These are phyloP conservation scores for Ustilago loliicola DNA, from an alignment of 1,284 basidiomycete genomes.

Conservation along the genomic window DNA sequence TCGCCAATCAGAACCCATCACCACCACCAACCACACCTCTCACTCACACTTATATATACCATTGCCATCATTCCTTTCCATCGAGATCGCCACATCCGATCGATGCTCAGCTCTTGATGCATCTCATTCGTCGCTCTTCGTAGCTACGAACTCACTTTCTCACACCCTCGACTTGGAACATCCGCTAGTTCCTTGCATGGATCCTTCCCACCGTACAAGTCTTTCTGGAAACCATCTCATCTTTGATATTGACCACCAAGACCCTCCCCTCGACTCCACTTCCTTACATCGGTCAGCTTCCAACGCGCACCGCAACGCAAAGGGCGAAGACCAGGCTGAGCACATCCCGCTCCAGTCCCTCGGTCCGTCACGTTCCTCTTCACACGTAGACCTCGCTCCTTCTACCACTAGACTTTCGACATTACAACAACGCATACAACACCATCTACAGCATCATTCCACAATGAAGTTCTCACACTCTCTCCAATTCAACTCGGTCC, in stretches of 20 bases:
- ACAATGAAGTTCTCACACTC: conserved; percentile 74
- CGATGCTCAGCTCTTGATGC: conserved; percentile 10
- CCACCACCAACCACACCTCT: background rate
- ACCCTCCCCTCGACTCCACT: background rate
- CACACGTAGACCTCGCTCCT: conserved; percentile 2
- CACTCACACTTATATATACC: background rate
- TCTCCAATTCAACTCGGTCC: conserved; percentile 90
- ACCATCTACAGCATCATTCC: conserved; percentile 20
- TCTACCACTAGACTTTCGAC: conserved; percentile 13
- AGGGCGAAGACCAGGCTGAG: conserved; percentile 29
- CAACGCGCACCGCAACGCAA: background rate
- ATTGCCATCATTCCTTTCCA: background rate
- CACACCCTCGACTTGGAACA: background rate
- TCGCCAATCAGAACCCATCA: background rate
- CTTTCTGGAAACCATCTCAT: conserved; percentile 15
- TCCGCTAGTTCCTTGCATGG: conserved; percentile 25
- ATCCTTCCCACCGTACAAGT: conserved; percentile 3
- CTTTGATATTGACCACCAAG: background rate
- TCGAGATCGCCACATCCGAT: background rate
- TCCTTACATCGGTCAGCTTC: no score
- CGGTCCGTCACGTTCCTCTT: conserved; percentile 17
- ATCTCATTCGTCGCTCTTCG: background rate
- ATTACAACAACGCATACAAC: conserved; percentile 19
- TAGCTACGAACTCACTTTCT: conserved; percentile 3
- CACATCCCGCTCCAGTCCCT: conserved; percentile 42